phyloP scores from a whole-genome alignment of 208 protist genomes.

The Acanthamoeba culbertsoni region DNA sequence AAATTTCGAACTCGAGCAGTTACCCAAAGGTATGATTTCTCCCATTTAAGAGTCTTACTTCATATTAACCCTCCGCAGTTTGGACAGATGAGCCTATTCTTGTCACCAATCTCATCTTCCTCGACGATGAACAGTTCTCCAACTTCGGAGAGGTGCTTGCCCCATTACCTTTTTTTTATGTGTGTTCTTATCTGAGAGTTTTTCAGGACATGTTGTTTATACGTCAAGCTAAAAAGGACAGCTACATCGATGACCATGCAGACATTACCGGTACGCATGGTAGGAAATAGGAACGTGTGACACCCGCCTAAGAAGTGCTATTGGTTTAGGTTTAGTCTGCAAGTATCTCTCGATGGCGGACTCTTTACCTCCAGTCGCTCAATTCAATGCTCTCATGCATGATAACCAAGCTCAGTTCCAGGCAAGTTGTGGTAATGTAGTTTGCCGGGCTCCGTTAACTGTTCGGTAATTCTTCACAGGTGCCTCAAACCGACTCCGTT shows the following conservation, averaged over 20 bases:
- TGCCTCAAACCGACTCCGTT: no score
- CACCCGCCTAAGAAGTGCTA: background rate
- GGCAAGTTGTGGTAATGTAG: no score
- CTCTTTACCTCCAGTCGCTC: background rate
- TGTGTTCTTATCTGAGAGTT: background rate
- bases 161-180: background rate
- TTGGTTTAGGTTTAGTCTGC: background rate
- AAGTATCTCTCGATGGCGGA: background rate
- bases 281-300: no score
- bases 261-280: background rate
- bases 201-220: slow-evolving; percentile 1
- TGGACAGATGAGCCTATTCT: background rate
- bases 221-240: background rate
- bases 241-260: background rate
- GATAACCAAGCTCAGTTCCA: background rate
- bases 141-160: background rate
- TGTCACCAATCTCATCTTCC: background rate
- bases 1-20: background rate
- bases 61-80: background rate
- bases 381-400: background rate
- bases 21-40: background rate
- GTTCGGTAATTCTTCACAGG: no score
- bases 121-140: background rate
- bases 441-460: no score
- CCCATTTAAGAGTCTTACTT: background rate